Percentiles rank a stretch among this genome's conserved stretches.
phyloP scores from a whole-genome alignment of 495 filamentous ascomycete genomes.

The Penicillium lagena region DNA sequence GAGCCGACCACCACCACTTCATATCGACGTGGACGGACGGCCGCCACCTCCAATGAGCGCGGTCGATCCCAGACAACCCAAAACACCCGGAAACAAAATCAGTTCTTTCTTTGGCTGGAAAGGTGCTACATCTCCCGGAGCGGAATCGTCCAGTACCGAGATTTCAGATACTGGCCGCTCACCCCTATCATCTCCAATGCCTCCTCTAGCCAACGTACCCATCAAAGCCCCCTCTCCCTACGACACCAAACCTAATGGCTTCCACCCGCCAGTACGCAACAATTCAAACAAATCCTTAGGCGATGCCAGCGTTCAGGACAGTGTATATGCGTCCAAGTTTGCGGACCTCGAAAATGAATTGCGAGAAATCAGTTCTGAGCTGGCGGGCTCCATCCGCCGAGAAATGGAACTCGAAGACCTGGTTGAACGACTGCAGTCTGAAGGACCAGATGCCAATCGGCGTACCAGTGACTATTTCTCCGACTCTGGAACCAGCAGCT shows the following conservation, averaged over 20 bases:
- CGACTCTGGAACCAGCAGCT: constrained; percentile 78
- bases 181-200: constrained; percentile 51
- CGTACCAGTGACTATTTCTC: constrained; percentile 98
- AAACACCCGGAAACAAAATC: constrained; percentile 56
- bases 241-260: constrained; percentile 38
- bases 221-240: constrained; percentile 32
- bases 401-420: constrained; percentile 97
- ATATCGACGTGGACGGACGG: constrained; percentile 29
- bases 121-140: constrained; percentile 45
- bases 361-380: constrained; percentile 83
- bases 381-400: constrained; percentile 84
- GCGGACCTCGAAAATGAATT: constrained; percentile 87
- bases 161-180: constrained; percentile 58
- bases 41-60: constrained; percentile 21
- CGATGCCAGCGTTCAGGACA: constrained; percentile 33
- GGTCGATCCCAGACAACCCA: constrained; percentile 39
- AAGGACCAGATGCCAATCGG: constrained; percentile 54
- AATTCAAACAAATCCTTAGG: constrained; percentile 31
- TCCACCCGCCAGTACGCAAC: constrained; percentile 25
- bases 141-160: constrained; percentile 56
- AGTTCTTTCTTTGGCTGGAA: constrained; percentile 69
- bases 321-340: constrained; percentile 46
- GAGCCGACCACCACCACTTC: constrained; percentile 33
- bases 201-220: constrained; percentile 38
- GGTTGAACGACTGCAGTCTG: constrained; percentile 76